Base-by-base conservation (phyloP, 192 early-diverging fungal genomes). In the Umbelopsis sp. region DNA sequence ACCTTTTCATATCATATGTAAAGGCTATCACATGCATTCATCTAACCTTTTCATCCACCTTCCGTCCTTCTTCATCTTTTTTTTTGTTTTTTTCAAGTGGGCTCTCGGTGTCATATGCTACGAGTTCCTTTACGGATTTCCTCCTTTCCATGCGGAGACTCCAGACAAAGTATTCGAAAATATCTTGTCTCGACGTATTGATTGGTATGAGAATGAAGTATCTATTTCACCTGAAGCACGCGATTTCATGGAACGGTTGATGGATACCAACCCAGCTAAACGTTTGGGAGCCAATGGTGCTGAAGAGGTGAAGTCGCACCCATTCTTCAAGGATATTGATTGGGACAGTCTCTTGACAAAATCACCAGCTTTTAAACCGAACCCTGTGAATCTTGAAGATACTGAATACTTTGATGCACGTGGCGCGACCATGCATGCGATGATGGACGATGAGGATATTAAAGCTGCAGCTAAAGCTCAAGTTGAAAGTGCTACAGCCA, bases 361-460 rank as follows among this genome's bases (percentile, higher is more conserved):
- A 50, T 80, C 82, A n/a, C 92, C 96, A 2, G 84, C 87, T 2
- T 99, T 99, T 82, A 85, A 91, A 29, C 97, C 97, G 0, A 88
- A 91, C 44, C 77, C 89, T 5, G 89, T 86, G 21, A 81, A 85
- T 68, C 79, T 83, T 1, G 94, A 95, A 53, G 96, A 98, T 70
- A 98, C 96, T 0, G 88, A 92, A 31, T 98, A 98, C 74, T 99
- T 99, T 89, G 96, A 98, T 77, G 76, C 89, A 20, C 84, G 97
- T 11, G 97, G 97, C 4, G 94, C 88, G 14, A 85, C 78, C 16
- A 85, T 88, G 83, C 78, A 83, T 12, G 77, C 78, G 20, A 71
- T 74, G 21, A 71, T 74, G 29, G 72, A 79, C 29, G 81, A 87
- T 32, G 75, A 74, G 59, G 80, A 81, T 65, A 54, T 81, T 26